These are phyloP conservation scores for Pestalotiopsis fici DNA, from an alignment of 2,329 filamentous ascomycete genomes.

Conservation along the genomic window DNA sequence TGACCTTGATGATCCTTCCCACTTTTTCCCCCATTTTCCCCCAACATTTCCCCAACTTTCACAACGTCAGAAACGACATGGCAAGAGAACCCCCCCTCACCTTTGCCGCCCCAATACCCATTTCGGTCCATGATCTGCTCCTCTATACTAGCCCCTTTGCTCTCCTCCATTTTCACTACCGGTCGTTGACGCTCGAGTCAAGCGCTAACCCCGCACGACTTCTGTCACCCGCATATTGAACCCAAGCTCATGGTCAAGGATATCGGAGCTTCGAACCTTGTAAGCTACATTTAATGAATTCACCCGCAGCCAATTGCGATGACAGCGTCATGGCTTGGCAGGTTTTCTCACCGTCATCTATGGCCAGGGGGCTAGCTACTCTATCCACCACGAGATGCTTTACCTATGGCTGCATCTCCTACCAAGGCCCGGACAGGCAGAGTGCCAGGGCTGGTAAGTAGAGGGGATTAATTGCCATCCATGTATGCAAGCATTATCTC, in stretches of 20 bases:
- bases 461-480: not conserved
- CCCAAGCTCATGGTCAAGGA: not conserved
- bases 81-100: no score
- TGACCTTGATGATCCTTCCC: not conserved
- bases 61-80: not conserved
- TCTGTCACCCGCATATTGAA: constrained; percentile 4
- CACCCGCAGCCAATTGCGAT: constrained; percentile 2
- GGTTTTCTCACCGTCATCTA: constrained; percentile 5
- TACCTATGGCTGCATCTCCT: not conserved
- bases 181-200: not conserved
- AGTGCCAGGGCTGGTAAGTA: not conserved
- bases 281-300: not conserved
- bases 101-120: not conserved
- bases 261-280: not conserved
- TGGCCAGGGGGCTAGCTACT: not conserved
- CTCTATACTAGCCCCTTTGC: not conserved
- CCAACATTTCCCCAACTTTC: not conserved
- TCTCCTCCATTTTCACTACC: not conserved
- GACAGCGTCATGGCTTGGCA: not conserved
- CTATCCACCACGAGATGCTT: not conserved
- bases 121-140: not conserved
- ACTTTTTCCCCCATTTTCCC: not conserved
- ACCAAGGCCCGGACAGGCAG: no score
- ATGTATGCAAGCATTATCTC: not conserved
- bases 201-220: constrained; percentile 7